phyloP scores from a whole-genome alignment of 2,329 filamentous ascomycete genomes.

The Dactylonectria estremocensis region DNA sequence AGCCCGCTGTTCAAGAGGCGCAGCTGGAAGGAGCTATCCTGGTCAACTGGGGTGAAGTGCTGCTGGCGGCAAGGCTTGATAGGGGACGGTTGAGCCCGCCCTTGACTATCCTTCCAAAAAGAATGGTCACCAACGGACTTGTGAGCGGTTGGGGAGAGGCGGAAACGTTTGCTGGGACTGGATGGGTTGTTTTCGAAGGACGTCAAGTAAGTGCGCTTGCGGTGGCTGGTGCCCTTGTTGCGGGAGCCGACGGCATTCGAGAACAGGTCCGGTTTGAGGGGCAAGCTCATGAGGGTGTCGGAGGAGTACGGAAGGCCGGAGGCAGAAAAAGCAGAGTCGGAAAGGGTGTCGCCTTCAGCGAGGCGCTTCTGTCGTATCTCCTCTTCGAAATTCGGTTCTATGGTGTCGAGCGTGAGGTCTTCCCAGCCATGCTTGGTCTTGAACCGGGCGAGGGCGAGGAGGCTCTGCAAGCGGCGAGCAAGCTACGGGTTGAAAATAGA shows the following conservation, averaged over 20 bases:
- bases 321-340: conserved; percentile 88
- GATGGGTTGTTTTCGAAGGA: conserved; percentile 70
- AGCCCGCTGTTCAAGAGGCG: conserved; percentile 78
- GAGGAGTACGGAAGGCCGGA: conserved; percentile 82
- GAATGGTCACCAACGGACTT: conserved; percentile 71
- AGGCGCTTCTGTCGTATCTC: conserved; percentile 82
- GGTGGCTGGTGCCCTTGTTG: conserved; percentile 75
- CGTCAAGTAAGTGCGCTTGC: conserved; percentile 75
- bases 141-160: conserved; percentile 72
- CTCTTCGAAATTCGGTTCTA: conserved; percentile 88
- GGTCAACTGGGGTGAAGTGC: conserved; percentile 80
- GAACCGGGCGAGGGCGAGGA: conserved; percentile 95
- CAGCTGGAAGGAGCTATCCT: conserved; percentile 82
- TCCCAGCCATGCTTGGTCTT: conserved; percentile 98
- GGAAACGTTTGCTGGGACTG: conserved; percentile 78
- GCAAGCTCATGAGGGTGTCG: conserved; percentile 84
- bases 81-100: conserved; percentile 88
- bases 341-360: conserved; percentile 80
- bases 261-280: conserved; percentile 86
- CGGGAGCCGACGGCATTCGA: conserved; percentile 85
- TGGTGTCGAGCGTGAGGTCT: conserved; percentile 86
- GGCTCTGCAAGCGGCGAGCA: conserved; percentile 91
- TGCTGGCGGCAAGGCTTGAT: conserved; percentile 82
- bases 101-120: conserved; percentile 84
- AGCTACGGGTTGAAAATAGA: conserved; percentile 73